Conservation (phyloP, 2,329 filamentous ascomycete genomes). For the Aspergillus phoenicis region DNA sequence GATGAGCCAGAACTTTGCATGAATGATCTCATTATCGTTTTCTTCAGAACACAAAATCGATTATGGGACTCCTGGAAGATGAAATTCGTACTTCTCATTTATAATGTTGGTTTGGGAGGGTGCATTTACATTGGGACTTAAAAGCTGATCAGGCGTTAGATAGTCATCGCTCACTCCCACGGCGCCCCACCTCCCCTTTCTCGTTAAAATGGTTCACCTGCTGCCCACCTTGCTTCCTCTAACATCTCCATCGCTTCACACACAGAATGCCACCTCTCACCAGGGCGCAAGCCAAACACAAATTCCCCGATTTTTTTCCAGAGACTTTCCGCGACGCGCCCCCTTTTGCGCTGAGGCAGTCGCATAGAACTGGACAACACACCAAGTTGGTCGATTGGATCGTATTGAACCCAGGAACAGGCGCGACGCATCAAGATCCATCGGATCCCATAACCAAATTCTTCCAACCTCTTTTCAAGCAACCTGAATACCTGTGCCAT, state of each 20-base stretch:
- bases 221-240: background rate
- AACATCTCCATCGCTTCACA: background rate
- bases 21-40: too few species aligned
- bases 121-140: too few species aligned
- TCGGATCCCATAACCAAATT: background rate
- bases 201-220: background rate
- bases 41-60: too few species aligned
- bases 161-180: too few species aligned
- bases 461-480: background rate
- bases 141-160: too few species aligned
- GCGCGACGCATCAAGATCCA: background rate
- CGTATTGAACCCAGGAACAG: background rate
- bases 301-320: background rate
- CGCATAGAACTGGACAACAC: background rate
- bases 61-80: too few species aligned
- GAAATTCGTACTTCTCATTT: too few species aligned
- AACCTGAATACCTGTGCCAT: background rate
- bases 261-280: background rate
- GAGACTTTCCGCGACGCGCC: background rate
- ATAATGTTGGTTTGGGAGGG: too few species aligned
- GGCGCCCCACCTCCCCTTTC: too few species aligned
- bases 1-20: too few species aligned
- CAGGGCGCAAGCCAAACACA: background rate
- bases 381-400: background rate
- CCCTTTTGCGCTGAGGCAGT: background rate